Evolutionary conservation across 2,329 filamentous ascomycete genomes (phyloP), one percentile per base, ranked within the genome.

Genomic region (Aspergillus proliferans): DNA sequence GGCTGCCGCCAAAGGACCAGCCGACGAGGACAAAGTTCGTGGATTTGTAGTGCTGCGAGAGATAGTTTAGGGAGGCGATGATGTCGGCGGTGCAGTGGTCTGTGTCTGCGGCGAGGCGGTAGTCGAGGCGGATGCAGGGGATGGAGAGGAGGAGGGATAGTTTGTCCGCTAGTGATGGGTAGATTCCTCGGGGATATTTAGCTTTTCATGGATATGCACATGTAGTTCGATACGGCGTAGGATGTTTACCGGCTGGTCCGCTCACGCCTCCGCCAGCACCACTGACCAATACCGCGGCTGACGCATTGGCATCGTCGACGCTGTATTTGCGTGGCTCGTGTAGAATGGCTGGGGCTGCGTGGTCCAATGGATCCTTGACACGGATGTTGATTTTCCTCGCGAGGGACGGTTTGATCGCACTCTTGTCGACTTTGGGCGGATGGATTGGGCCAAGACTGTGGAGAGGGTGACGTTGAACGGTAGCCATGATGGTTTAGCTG

Each of bases 1-100:
- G 70, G 18, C 68, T 70, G 5, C 71, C 67, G 18, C 72, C 70
- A 46, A 74, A 73, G 9, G 66, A 70, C 71, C 71, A 74, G 42
- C 72, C 71, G 1, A 72, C 61, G 12, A 74, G 50, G 5, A 73
- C 70, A 53, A 73, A 72, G 21, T 53, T 59, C n/a, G 49, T 51
- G 1, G 69, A 57, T 0, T 52, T 57, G 51, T 63, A 68, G 22
- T 57, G 50, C 12, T 61, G 51, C 12, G 62, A 43, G 7, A 73
- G 58, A 45, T 67, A 69, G 26, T 64, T 53, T 63, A 74, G 68
- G 4, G 63, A 64, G 8, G 70, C 64, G 7, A 57, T 43, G 0
- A 71, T 63, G 50, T 75, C 71, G 6, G 58, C 49, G 3, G 64
- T 58, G 55, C 72, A 74, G 48, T 64, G 64, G 6, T 57, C 53